Evolutionary conservation across 2,329 filamentous ascomycete species (phyloP), one percentile per base, ranked within the genome.

Genomic region (Cercospora nicotianae): DNA sequence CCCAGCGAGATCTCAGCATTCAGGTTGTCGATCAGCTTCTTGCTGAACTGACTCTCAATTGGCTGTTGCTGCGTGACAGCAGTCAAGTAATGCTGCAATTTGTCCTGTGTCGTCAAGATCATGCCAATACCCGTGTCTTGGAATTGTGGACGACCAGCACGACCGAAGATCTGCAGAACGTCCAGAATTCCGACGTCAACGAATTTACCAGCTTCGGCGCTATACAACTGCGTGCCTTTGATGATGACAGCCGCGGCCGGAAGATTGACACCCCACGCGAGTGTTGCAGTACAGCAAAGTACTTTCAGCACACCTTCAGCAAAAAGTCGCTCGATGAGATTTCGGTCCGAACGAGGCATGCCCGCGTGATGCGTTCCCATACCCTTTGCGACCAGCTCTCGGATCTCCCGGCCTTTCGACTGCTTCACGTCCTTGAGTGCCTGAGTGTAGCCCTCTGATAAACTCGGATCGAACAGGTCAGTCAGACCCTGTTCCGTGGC

Each of bases 261-360:
- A 80, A 99, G 87, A 80, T 99, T 99, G 77, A 99, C 94, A 89
- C 95, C 95, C 95, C 95, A 99, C 0, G 95, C 95, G 28, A 99
- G 85, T 1, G 95, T 99, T 10, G 95, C 95, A 2, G 95, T 99
- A 88, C 96, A 99, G 84, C 94, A 98, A 23, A 99, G 89, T 0
- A 99, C 94, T 79, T 95, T 97, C 74, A 98, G 87, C n/a, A 98
- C 90, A 28, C 95, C 96, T 72, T 96, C 91, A 3, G 86, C 88
- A 74, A 99, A 99, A 16, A 98, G 86, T 18, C 92, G 89, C 79
- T 99, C 96, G 84, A 97, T 93, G n/a, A 97, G 82, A 73, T 99
- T 99, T 70, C 95, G 87, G 79, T 99, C 96, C 2, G 94, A 91
- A 71, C 96, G 89, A 66, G 93, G 90, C 93, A 99, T 97, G 64